Base-by-base conservation (phyloP, 2,329 filamentous ascomycete species). In the Pestalotiopsis sp. region DNA sequence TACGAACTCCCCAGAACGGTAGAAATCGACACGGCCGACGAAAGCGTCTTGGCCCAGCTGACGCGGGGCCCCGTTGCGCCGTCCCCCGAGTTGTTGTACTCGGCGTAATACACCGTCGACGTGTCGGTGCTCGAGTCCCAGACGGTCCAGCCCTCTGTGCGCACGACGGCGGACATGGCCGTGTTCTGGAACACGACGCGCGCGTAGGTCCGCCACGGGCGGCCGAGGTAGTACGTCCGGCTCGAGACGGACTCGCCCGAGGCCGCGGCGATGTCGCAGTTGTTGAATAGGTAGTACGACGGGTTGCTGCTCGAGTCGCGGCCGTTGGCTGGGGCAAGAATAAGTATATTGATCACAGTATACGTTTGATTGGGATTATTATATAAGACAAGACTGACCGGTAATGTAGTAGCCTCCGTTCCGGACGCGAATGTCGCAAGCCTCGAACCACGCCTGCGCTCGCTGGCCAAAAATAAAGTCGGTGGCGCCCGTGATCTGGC, bases 1-100 rank as follows among this genome's bases (percentile, higher is more conserved):
- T 74, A 74, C 9, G 58, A 68, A 14, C 67, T 67, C 4, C 74
- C 74, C 7, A 80, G 67, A 0, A 80, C 74, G 11, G 74, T 73
- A 0, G 71, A 67, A 55, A 82, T 80, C 3, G 76, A 70, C 0
- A 85, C 78, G 0, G 82, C 67, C 0, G 75, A 68, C 27, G 69
- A 71, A 20, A 85, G 74, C 70, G 76, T 79, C 63, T 72, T 79
- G 7, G 80, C 71, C 67, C 81, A 84, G 49, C 78, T 80, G 11
- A 86, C 88, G 64, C 89, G 80, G 0, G 81, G 83, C 0, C 88
- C 88, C 20, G 78, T 76, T 2, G 88, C 81, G 2, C 90, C 90
- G 39, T 79, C 75, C 1, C 90, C 90, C 1, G 83, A 83, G 77
- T 92, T 92, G 23, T 72, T 78, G 74, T 86, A 91, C 81, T 92